Evolutionary conservation across 2,329 filamentous ascomycete genomes (phyloP).

Genomic region (Hyphodiscus sp.): DNA sequence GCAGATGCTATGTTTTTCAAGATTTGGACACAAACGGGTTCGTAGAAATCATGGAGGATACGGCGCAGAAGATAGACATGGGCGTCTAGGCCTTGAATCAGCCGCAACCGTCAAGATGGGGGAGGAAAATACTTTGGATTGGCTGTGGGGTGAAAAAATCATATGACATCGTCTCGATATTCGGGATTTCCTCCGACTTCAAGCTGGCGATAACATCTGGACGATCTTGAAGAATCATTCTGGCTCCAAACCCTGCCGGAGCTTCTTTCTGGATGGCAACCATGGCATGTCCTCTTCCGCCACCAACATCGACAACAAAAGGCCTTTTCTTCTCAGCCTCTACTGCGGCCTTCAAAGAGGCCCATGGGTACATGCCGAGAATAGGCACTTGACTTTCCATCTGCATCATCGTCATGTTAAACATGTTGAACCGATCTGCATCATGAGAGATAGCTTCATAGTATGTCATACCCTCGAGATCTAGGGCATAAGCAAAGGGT

Average conservation of each 20-base stretch:
- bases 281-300: conserved; percentile 18
- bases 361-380: no score
- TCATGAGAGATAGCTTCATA: conserved; percentile 15
- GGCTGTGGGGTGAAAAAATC: conserved; percentile 27
- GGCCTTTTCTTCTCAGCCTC: conserved; percentile 13
- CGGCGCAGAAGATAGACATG: conserved; percentile 25
- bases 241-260: conserved; percentile 12
- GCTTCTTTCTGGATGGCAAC: conserved; percentile 25
- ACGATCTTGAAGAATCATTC: conserved; percentile 27
- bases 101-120: neutral
- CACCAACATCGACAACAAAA: conserved; percentile 21
- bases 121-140: conserved; percentile 16
- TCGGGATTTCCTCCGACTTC: conserved; percentile 16
- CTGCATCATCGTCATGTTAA: conserved; percentile 13
- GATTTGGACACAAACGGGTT: conserved; percentile 17
- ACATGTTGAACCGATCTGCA: conserved; percentile 9
- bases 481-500: conserved; percentile 13
- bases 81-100: conserved; percentile 13
- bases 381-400: no score
- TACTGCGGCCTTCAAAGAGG: no score
- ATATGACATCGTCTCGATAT: conserved; percentile 25
- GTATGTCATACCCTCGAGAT: conserved; percentile 13
- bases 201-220: conserved; percentile 22
- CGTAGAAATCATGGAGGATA: conserved; percentile 30
- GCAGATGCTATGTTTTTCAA: conserved; percentile 18